These are phyloP conservation scores for Rhodotorula sp. DNA, from an alignment of 1,284 basidiomycete species.

Conservation along the genomic window DNA sequence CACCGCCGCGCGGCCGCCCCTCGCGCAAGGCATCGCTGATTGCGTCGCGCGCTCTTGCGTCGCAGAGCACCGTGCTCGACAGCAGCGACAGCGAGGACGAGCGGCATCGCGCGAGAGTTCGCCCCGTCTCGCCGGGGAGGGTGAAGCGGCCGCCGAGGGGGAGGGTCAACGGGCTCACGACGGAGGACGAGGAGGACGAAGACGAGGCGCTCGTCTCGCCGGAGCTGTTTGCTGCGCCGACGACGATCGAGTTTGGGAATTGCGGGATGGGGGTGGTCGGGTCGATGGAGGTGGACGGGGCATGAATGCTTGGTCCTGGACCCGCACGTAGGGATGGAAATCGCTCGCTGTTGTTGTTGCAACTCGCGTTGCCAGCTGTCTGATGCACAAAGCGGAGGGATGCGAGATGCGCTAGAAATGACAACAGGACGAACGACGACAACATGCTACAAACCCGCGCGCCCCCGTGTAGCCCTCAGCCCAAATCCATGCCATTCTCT, in stretches of 20 bases:
- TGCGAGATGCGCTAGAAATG: background rate
- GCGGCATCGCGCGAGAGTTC: too few species aligned
- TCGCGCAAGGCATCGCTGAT: background rate
- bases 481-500: background rate
- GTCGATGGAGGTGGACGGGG: too few species aligned
- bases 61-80: background rate
- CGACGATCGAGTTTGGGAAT: background rate
- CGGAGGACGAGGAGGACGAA: background rate
- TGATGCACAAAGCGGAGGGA: too few species aligned
- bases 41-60: background rate
- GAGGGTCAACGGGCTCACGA: background rate
- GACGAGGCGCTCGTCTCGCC: background rate
- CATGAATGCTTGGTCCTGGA: too few species aligned
- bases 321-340: too few species aligned
- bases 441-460: too few species aligned
- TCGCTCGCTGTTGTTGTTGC: too few species aligned
- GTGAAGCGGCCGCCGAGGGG: background rate
- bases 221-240: background rate
- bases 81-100: background rate
- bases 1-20: background rate
- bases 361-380: background rate
- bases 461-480: background rate
- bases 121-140: background rate
- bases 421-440: background rate
- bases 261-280: background rate